Percentiles rank a stretch among this genome's conserved stretches.
Evolutionary conservation across 2,329 filamentous ascomycete species (phyloP).

Genomic region (Diaporthe sp.): DNA sequence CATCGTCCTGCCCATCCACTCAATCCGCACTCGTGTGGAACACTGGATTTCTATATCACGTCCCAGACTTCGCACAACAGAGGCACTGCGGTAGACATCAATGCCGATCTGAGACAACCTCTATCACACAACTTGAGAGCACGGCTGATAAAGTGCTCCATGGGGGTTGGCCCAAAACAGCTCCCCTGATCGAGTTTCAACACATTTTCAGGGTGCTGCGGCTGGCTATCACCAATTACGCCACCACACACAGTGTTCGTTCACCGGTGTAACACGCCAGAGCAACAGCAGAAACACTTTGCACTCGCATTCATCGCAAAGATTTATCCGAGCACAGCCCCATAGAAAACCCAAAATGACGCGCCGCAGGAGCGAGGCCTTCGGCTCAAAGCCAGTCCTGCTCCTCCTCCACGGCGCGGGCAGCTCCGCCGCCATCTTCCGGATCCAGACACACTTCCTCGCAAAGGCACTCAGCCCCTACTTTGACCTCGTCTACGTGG

Average conservation of each 20-base stretch:
- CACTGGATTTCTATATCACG: too few relatives aligned
- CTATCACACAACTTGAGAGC: background rate
- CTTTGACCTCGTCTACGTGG: constrained; percentile 54
- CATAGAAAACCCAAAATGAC: background rate
- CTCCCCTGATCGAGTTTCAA: background rate
- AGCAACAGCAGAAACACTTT: background rate
- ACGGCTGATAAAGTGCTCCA: background rate
- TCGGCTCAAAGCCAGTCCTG: constrained; percentile 41
- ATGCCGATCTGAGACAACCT: background rate
- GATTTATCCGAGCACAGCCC: too few relatives aligned
- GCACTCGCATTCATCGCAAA: background rate
- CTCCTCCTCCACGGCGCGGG: constrained; percentile 58
- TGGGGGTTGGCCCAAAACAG: background rate
- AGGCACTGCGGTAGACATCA: background rate
- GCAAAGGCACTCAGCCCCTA: constrained; percentile 48
- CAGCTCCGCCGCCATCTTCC: constrained; percentile 54
- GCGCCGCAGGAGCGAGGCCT: constrained; percentile 11
- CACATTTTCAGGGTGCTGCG: background rate
- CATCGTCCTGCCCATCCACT: background rate
- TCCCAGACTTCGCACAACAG: too few relatives aligned
- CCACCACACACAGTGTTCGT: background rate
- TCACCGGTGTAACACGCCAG: background rate
- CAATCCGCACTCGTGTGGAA: background rate
- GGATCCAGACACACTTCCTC: constrained; percentile 53
- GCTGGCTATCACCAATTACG: too few relatives aligned